Base-by-base conservation (phyloP, 2,329 filamentous ascomycete species). In the Acrodontium crateriforme region DNA sequence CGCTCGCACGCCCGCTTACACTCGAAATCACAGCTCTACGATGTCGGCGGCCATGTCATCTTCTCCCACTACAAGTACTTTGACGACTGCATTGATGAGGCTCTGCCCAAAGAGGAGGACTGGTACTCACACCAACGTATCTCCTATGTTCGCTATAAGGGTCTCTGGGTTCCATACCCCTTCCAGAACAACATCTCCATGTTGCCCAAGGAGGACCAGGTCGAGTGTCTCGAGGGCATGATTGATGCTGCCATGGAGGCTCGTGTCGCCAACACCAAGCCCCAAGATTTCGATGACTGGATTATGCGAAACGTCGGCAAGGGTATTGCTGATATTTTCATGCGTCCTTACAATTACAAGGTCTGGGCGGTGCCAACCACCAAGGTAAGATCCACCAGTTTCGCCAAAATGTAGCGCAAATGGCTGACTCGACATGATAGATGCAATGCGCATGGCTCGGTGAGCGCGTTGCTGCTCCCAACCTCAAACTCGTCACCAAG, bases 11-110 rank as follows among this genome's bases (percentile, higher is more conserved):
- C 28, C 10, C 13, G 18, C 33, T 34, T 34, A 35, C 36, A 21
- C 10, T 18, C 20, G 20, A 26, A 24, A 9, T 16, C 34, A 13
- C 52, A 93, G 87, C 74, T 98, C 49, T 98, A 94, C 71, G 89
- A 98, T 63, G 89, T 98, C 48, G 85, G 85, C 56, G 85, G 85
- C 48, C 85, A 94, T 63, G 85, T 94, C 62, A 94, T 94, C 65
- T 94, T 94, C 72, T 94, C 85, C 47, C 85, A 94, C 73, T 98
- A 98, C 78, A 94, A 94, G 67, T 98, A 98, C 74, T 98, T 98
- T 58, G 89, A 98, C 64, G 89, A 98, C 68, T 91, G 82, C 67
- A 78, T 98, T 55, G 73, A 95, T 58, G 89, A 98, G 69, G 89
- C 89, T 29, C 76, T 98, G 22, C 89, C 89, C 49, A 83, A 83